Conservation (phyloP, 768 basidiomycete species). For the Amanita inopinata region DNA sequence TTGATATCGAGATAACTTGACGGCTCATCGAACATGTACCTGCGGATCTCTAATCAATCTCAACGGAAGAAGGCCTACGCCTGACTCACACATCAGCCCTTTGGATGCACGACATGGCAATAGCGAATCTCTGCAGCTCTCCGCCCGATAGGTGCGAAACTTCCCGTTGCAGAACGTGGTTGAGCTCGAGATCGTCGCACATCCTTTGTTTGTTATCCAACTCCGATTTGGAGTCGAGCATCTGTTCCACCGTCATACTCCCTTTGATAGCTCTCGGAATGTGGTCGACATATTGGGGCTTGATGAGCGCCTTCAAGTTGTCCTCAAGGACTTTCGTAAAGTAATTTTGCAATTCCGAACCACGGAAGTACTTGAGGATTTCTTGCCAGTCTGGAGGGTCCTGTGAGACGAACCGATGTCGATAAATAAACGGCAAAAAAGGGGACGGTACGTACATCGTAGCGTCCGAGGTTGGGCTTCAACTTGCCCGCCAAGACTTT, state of each 20-base stretch:
- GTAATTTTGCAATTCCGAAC: slow-evolving; percentile 98
- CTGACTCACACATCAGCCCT: slow-evolving; percentile 81
- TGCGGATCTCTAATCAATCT: slow-evolving; percentile 19
- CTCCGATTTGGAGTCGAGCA: slow-evolving; percentile 90
- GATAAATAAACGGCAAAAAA: background rate
- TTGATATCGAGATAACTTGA: slow-evolving; percentile 96
- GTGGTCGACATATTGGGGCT: slow-evolving; percentile 99
- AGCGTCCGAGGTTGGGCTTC: slow-evolving; percentile 95
- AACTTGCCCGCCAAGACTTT: slow-evolving; percentile 96
- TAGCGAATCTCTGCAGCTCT: slow-evolving; percentile 96
- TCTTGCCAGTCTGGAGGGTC: slow-evolving; percentile 99
- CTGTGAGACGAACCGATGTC: slow-evolving; percentile 25
- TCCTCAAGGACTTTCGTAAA: slow-evolving; percentile 99
- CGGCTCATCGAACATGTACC: slow-evolving; percentile 99
- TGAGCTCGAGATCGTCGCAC: slow-evolving; percentile 80
- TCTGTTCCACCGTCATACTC: slow-evolving; percentile 71
- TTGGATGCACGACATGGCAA: slow-evolving; percentile 95
- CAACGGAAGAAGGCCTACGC: background rate
- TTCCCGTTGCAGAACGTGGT: slow-evolving; percentile 78
- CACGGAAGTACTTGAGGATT: slow-evolving; percentile 96
- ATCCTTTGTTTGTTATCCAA: slow-evolving; percentile 81
- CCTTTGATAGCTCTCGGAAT: slow-evolving; percentile 96
- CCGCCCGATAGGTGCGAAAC: slow-evolving; percentile 86
- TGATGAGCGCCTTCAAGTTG: slow-evolving; percentile 96
- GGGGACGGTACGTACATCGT: slow-evolving; percentile 55